Conservation (phyloP, 2,329 filamentous ascomycete species). For the Colletotrichum chlorophyti region DNA sequence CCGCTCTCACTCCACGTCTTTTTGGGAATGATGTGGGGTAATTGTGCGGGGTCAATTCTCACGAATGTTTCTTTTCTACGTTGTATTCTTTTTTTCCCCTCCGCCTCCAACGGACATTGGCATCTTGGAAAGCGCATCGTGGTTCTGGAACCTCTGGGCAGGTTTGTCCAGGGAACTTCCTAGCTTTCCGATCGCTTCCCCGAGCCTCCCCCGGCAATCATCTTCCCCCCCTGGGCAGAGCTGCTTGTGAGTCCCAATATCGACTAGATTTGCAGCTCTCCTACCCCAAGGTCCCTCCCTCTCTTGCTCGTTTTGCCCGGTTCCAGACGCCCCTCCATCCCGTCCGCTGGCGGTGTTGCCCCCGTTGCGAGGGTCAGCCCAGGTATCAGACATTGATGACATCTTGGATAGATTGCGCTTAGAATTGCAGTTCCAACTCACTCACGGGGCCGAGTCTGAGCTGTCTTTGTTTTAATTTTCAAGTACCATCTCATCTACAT, state of each 20-base stretch:
- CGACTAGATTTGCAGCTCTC: neutral
- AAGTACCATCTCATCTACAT: no score
- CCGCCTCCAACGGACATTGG: neutral
- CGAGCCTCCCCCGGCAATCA: conserved; percentile 4
- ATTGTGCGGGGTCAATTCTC: neutral
- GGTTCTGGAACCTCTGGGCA: conserved; percentile 4
- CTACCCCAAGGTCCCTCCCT: neutral
- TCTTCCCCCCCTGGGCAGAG: neutral
- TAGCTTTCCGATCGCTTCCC: conserved; percentile 2
- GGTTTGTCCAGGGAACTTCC: conserved; percentile 11
- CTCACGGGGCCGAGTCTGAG: neutral
- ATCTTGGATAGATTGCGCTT: conserved; percentile 9
- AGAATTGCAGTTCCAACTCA: conserved; percentile 5
- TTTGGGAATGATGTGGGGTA: conserved; percentile 7
- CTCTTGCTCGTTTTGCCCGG: neutral
- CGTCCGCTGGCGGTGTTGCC: conserved; percentile 5
- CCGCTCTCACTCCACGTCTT: neutral
- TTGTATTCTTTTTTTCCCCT: neutral
- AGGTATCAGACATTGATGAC: no score
- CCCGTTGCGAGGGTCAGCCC: conserved; percentile 10
- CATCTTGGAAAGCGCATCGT: neutral
- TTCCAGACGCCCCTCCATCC: conserved; percentile 18
- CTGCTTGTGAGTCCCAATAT: neutral
- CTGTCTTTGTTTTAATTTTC: neutral
- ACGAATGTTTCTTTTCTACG: neutral